These are phyloP conservation scores for Exophiala xenobiotica DNA, from an alignment of 2,329 filamentous ascomycete species.

Conservation along the genomic window DNA sequence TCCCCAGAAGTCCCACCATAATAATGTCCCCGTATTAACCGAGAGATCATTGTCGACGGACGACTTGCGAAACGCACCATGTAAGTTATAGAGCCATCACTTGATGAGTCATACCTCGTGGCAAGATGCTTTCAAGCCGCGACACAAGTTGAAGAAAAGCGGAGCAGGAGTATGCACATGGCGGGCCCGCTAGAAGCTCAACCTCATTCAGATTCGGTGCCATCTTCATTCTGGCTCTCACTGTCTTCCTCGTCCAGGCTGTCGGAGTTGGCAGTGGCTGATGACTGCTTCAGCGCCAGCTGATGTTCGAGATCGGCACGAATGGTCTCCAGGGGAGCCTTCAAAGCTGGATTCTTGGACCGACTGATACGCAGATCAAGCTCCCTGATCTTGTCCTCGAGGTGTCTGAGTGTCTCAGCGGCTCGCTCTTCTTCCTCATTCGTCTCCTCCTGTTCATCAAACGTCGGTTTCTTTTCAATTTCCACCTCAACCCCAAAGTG, in stretches of 20 bases:
- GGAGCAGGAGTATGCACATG: background rate
- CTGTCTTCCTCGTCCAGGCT: background rate
- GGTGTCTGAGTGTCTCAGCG: background rate
- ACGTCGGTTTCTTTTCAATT: background rate
- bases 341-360: background rate
- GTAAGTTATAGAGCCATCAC: no score
- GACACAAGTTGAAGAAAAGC: background rate
- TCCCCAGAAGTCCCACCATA: background rate
- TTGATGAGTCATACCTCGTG: no score
- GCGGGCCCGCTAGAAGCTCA: background rate
- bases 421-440: slow-evolving; percentile 4
- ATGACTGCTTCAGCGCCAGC: background rate
- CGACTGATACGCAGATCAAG: slow-evolving; percentile 10
- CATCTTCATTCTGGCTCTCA: background rate
- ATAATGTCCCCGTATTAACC: background rate
- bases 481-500: slow-evolving; percentile 3
- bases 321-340: background rate
- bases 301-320: background rate
- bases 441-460: background rate
- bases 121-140: no score
- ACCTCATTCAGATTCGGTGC: background rate
- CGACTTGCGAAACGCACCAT: background rate
- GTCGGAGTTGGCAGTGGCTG: background rate
- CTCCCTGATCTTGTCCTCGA: slow-evolving; percentile 7
- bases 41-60: background rate